phyloP scores from a whole-genome alignment of 2,329 filamentous ascomycete species.

The Aspergillus ustus region DNA sequence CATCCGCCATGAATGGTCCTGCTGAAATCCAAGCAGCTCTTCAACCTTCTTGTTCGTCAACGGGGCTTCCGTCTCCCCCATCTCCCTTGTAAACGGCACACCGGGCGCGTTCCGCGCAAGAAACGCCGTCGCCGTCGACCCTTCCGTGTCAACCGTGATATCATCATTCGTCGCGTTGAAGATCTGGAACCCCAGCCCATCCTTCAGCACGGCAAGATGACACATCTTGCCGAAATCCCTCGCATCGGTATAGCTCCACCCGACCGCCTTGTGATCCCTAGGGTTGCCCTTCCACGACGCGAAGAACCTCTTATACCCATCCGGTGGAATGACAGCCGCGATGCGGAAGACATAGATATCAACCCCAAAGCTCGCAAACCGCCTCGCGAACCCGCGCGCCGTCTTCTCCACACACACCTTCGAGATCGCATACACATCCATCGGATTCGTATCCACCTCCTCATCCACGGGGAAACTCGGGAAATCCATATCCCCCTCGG shows the following conservation, averaged over 20 bases:
- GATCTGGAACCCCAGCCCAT: conserved; percentile 63
- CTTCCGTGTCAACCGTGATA: conserved; percentile 57
- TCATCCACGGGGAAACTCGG: conserved; percentile 64
- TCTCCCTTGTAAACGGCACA: conserved; percentile 58
- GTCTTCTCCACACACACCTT: conserved; percentile 65
- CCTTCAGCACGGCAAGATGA: conserved; percentile 57
- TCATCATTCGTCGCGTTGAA: conserved; percentile 69
- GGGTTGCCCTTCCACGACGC: conserved; percentile 57
- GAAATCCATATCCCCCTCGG: conserved; percentile 62
- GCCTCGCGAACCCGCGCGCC: conserved; percentile 60
- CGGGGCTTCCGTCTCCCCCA: conserved; percentile 64
- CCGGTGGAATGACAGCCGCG: conserved; percentile 65
- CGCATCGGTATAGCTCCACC: conserved; percentile 67
- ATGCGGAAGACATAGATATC: conserved; percentile 67
- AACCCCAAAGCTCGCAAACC: conserved; percentile 46
- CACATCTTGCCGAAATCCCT: conserved; percentile 65
- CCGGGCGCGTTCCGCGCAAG: conserved; percentile 55
- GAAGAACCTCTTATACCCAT: conserved; percentile 62
- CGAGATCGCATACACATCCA: conserved; percentile 65
- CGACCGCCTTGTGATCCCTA: conserved; percentile 58
- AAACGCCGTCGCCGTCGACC: conserved; percentile 56
- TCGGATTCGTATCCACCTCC: conserved; percentile 62
- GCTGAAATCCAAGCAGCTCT: conserved; percentile 62
- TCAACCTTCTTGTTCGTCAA: conserved; percentile 65
- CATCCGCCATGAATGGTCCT: conserved; percentile 51